phyloP scores from a whole-genome alignment of 768 basidiomycete genomes.

The Termitomyces sp. region DNA sequence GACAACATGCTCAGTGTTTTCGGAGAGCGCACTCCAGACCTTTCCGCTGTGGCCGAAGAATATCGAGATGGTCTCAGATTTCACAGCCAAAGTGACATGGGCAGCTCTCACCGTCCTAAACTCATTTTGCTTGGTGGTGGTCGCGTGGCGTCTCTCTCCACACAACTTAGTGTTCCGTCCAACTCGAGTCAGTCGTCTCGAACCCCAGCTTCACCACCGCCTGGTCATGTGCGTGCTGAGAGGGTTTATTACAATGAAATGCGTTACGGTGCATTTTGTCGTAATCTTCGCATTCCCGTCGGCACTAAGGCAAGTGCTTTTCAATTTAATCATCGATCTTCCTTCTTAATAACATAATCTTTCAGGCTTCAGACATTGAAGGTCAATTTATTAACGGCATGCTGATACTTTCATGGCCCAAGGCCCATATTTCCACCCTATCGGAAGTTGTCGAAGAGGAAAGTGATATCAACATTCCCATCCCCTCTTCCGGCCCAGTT shows the following conservation, averaged over 20 bases:
- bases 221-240: neutral
- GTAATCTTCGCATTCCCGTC: conserved; percentile 30
- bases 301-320: conserved; percentile 30
- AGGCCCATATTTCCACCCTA: neutral
- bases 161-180: neutral
- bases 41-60: conserved; percentile 4
- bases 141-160: conserved; percentile 3
- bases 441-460: neutral
- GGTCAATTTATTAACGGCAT: conserved; percentile 11
- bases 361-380: conserved; percentile 7
- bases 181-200: neutral
- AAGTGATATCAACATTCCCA: conserved; percentile 1
- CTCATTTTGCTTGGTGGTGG: conserved; percentile 11
- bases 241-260: conserved; percentile 26
- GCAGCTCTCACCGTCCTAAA: conserved; percentile 1
- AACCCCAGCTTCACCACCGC: neutral
- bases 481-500: neutral
- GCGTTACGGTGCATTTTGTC: conserved; percentile 38
- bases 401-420: conserved; percentile 13
- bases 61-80: conserved; percentile 6
- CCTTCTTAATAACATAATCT: neutral
- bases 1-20: conserved; percentile 28
- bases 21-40: conserved; percentile 25
- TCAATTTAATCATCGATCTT: neutral
- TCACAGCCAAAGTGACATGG: conserved; percentile 6